phyloP scores from a whole-genome alignment of 106 monocot genomes.

The Phalaenopsis aphrodite region DNA sequence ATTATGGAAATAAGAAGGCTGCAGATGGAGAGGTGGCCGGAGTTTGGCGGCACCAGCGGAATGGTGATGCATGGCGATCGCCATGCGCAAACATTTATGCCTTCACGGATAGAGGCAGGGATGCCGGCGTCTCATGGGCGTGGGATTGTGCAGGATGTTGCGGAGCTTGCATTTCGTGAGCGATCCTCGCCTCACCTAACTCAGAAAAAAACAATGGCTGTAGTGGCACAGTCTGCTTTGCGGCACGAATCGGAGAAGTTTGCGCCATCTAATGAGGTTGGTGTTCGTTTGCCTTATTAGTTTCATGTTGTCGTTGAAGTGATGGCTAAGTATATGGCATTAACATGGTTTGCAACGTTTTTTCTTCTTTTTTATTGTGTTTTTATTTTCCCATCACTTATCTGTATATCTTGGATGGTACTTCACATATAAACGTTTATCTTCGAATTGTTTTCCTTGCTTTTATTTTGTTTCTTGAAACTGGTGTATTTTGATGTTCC shows the following conservation, averaged over 20 bases:
- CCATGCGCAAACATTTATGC: background rate
- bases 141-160: background rate
- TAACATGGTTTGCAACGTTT: constrained; percentile 1
- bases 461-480: too few relatives aligned
- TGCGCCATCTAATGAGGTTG: background rate
- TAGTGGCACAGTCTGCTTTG: background rate
- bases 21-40: constrained; percentile 2
- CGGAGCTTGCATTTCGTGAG: background rate
- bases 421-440: background rate
- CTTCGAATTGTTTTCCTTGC: too few relatives aligned
- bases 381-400: background rate
- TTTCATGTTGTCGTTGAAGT: background rate
- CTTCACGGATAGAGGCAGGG: background rate
- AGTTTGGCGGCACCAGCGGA: background rate
- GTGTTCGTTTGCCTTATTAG: background rate
- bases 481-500: too few relatives aligned
- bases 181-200: background rate
- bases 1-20: background rate
- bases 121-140: too few relatives aligned
- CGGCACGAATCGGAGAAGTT: background rate
- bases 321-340: background rate
- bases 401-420: background rate
- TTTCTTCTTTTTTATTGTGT: background rate
- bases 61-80: background rate
- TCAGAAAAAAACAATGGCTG: background rate